Conservation (phyloP, 495 filamentous ascomycete genomes). For the Niebla homalea region DNA sequence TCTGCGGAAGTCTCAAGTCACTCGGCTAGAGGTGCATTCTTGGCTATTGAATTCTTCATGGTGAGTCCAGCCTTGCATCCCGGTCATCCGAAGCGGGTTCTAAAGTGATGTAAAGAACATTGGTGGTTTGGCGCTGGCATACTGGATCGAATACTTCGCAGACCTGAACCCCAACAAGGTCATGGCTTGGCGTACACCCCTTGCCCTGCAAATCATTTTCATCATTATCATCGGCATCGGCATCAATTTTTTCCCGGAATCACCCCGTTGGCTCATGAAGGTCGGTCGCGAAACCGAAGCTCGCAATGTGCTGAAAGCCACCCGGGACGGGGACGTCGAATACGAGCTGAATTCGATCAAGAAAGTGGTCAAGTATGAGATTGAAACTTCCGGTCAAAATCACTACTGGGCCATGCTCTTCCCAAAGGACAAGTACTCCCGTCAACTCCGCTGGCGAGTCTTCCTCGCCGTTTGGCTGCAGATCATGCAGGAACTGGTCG, state of each 20-base stretch:
- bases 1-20: constrained; percentile 49
- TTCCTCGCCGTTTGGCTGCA: constrained; percentile 41
- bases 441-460: constrained; percentile 40
- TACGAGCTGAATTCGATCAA: constrained; percentile 22
- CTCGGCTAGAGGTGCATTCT: constrained; percentile 53
- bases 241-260: constrained; percentile 48
- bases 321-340: constrained; percentile 18
- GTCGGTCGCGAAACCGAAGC: constrained; percentile 41
- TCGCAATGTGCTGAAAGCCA: constrained; percentile 29
- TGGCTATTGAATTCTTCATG: constrained; percentile 51
- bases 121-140: constrained; percentile 46
- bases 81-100: constrained; percentile 35
- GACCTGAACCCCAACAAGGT: constrained; percentile 31
- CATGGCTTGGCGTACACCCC: constrained; percentile 31
- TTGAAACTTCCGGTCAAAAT: constrained; percentile 16
- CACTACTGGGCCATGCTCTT: constrained; percentile 18
- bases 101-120: constrained; percentile 37
- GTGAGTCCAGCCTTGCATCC: constrained; percentile 30
- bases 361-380: constrained; percentile 18
- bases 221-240: constrained; percentile 37
- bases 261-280: constrained; percentile 44
- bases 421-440: constrained; percentile 28
- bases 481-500: constrained; percentile 35
- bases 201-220: constrained; percentile 36
- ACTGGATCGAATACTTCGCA: constrained; percentile 48